Evolutionary conservation across 2,329 filamentous ascomycete species (phyloP).

Genomic region (Colletotrichum musae): DNA sequence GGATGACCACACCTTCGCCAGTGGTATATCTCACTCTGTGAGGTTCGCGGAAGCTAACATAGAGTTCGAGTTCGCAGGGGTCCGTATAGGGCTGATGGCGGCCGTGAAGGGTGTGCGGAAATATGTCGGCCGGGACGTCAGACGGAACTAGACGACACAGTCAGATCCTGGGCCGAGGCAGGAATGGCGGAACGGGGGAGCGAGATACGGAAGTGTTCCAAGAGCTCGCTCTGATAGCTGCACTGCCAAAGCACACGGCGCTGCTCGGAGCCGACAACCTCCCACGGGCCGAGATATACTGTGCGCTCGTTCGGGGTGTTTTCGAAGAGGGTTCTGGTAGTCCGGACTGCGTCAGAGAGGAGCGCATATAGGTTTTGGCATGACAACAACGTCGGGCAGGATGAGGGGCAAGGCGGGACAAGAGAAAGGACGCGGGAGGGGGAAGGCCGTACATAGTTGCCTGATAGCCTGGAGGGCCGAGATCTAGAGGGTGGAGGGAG

Average conservation of each 20-base stretch:
- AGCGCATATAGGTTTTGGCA: slow-evolving; percentile 3
- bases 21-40: slow-evolving; percentile 65
- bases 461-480: slow-evolving; percentile 68
- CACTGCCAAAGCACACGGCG: slow-evolving; percentile 68
- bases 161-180: slow-evolving; percentile 13
- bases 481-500: slow-evolving; percentile 61
- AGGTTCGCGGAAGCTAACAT: slow-evolving; percentile 62
- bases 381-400: slow-evolving; percentile 1
- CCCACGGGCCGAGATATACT: slow-evolving; percentile 68
- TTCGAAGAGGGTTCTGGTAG: slow-evolving; percentile 63
- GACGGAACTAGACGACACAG: slow-evolving; percentile 57
- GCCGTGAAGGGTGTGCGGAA: slow-evolving; percentile 65
- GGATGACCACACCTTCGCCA: slow-evolving; percentile 61
- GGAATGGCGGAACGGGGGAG: not conserved
- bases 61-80: slow-evolving; percentile 64
- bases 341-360: slow-evolving; percentile 35
- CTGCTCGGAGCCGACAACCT: slow-evolving; percentile 62
- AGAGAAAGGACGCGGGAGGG: slow-evolving; percentile 34
- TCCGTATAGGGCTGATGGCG: slow-evolving; percentile 66
- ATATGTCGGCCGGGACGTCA: slow-evolving; percentile 59
- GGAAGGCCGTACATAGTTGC: slow-evolving; percentile 63
- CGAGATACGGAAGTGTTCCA: slow-evolving; percentile 65
- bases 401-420: slow-evolving; percentile 8
- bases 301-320: slow-evolving; percentile 64
- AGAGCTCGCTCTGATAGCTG: slow-evolving; percentile 65